Evolutionary conservation across 2,329 filamentous ascomycete species (phyloP).

Genomic region (Venturia effusa): DNA sequence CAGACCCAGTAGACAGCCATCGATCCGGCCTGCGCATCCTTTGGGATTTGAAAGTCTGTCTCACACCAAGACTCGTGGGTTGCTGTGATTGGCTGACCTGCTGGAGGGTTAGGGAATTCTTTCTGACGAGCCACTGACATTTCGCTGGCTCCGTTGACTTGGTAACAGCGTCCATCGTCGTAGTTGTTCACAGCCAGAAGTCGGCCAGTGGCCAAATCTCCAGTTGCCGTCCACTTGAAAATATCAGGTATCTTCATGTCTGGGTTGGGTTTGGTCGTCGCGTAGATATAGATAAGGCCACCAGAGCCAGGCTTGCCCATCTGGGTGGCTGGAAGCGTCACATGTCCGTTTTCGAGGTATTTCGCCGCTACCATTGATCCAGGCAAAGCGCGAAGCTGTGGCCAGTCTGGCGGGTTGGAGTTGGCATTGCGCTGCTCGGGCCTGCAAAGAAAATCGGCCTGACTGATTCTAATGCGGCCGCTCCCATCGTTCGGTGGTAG

Average conservation of each 20-base stretch:
- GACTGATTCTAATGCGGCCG: conserved; percentile 33
- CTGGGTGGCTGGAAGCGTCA: conserved; percentile 30
- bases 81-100: conserved; percentile 33
- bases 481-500: conserved; percentile 43
- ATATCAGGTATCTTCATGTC: conserved; percentile 53
- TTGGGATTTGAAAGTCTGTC: conserved; percentile 65
- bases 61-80: conserved; percentile 63
- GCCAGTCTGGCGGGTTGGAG: conserved; percentile 44
- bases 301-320: conserved; percentile 31
- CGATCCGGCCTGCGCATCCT: conserved; percentile 44
- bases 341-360: conserved; percentile 41
- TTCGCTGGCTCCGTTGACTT: conserved; percentile 47
- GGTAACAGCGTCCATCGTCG: conserved; percentile 85
- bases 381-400: conserved; percentile 48
- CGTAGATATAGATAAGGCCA: conserved; percentile 38
- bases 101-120: conserved; percentile 43
- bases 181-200: conserved; percentile 71
- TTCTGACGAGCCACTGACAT: conserved; percentile 51
- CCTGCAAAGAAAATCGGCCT: conserved; percentile 51
- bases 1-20: conserved; percentile 94
- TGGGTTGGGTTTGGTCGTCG: conserved; percentile 34
- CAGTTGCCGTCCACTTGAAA: conserved; percentile 71
- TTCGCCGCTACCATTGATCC: conserved; percentile 37
- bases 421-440: conserved; percentile 48
- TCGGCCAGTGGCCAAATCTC: conserved; percentile 62